Evolutionary conservation across 495 filamentous ascomycete genomes (phyloP), one percentile per base, ranked within the genome.

Genomic region (Neurospora sp.): DNA sequence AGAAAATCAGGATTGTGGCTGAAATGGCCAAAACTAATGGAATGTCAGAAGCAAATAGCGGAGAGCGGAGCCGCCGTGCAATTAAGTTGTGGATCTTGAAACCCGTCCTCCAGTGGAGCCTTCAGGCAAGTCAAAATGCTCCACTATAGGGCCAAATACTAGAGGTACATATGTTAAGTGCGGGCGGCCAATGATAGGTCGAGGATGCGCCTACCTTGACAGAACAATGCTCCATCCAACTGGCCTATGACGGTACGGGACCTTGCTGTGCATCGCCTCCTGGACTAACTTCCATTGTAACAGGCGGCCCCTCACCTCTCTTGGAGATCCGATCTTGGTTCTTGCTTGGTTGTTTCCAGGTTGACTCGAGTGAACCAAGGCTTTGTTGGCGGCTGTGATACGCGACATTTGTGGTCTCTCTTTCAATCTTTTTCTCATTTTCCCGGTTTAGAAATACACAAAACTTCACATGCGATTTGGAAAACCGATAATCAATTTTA

Each of bases 261-360:
- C 27, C 53, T 61, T 61, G 53, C 53, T 65, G 53, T 35, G 27
- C 53, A 71, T 59, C 59, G 70, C 68, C 73, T 72, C 40, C 31
- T 69, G 41, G 69, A 73, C 48, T 27, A 22, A 74, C 48, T 53
- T 27, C 31, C 31, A 35, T 35, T 35, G 45, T 27, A 37, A 59
- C 22, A 45, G 69, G 35, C 65, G 72, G 73, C 73, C 68, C 73
- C 73, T 69, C 73, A 40, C 31, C 31, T 59, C n/a, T 27, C 68
- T 70, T 22, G 69, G 9, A 14, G n/a, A 41, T 73, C 22, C 31
- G n/a, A 41, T 73, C 22, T 59, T 59, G 22, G 27, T 61, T 61
- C 48, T 61, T 22, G n/a, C n/a, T 48, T 48, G 44, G n/a, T 48
- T 48, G 44, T 42, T 48, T 59, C 10, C 10, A 59, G 48, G 3